A percentile compares a stretch with the other conserved stretches of the same genome.
These are phyloP conservation scores for Candida glucosophila DNA, from an alignment of 1,139 yeast genomes.

Conservation along the genomic window DNA sequence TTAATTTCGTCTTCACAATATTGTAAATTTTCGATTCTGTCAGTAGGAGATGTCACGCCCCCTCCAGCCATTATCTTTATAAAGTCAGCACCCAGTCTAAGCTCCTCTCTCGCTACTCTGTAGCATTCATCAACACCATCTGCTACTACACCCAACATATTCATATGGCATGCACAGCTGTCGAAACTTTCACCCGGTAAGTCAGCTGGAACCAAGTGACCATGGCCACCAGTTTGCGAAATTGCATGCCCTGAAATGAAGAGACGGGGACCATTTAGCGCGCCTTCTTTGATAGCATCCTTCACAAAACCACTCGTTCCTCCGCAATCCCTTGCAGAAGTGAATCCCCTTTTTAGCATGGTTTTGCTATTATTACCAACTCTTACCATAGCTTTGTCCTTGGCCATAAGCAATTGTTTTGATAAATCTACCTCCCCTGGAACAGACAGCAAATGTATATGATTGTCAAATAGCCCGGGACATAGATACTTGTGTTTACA, in stretches of 20 bases:
- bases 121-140: slow-evolving; percentile 14
- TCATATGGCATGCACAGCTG: slow-evolving; percentile 12
- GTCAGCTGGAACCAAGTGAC: slow-evolving; percentile 10
- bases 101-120: slow-evolving; percentile 11
- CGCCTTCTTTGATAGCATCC: slow-evolving; percentile 12
- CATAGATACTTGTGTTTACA: slow-evolving; percentile 11
- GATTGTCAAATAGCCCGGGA: slow-evolving; percentile 15
- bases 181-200: slow-evolving; percentile 10
- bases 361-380: not conserved
- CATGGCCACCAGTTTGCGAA: slow-evolving; percentile 17
- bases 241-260: slow-evolving; percentile 12
- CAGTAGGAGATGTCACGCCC: slow-evolving; percentile 9
- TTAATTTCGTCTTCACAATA: slow-evolving; percentile 13
- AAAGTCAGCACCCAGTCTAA: slow-evolving; percentile 13
- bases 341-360: slow-evolving; percentile 1
- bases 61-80: slow-evolving; percentile 9
- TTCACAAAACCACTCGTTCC: slow-evolving; percentile 10
- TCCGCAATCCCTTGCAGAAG: slow-evolving; percentile 2
- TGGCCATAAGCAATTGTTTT: not conserved
- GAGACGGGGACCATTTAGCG: slow-evolving; percentile 13
- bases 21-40: slow-evolving; percentile 9
- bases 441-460: slow-evolving; percentile 10
- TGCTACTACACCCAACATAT: slow-evolving; percentile 10
- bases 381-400: not conserved
- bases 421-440: not conserved